These are phyloP conservation scores for Euphorbia lathyris DNA, from an alignment of 345 rosid species.

Conservation along the genomic window DNA sequence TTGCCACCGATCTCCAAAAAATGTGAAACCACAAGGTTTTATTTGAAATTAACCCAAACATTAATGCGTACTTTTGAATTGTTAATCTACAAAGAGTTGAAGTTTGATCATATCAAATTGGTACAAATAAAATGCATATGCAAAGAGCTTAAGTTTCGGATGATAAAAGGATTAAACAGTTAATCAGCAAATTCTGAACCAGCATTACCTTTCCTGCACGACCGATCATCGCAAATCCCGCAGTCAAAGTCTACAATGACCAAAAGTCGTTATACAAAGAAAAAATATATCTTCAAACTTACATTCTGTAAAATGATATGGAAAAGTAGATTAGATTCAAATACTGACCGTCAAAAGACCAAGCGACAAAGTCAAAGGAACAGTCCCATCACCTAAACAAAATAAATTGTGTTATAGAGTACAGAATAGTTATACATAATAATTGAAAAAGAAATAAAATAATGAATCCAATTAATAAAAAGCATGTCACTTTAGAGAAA, in stretches of 20 bases:
- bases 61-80: background rate
- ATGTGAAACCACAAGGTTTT: too few relatives aligned
- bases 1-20: too few relatives aligned
- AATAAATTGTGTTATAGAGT: slow-evolving; percentile 12
- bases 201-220: slow-evolving; percentile 74
- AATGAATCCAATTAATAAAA: background rate
- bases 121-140: background rate
- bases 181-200: background rate
- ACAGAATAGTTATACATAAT: background rate
- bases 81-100: background rate
- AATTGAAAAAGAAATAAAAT: background rate
- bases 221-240: slow-evolving; percentile 80
- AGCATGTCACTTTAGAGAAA: slow-evolving; percentile 18
- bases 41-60: too few relatives aligned
- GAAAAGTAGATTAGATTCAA: slow-evolving; percentile 11
- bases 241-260: slow-evolving; percentile 75
- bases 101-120: background rate
- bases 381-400: slow-evolving; percentile 75
- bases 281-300: background rate
- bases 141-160: background rate
- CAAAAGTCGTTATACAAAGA: background rate
- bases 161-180: background rate
- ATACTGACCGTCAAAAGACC: slow-evolving; percentile 72
- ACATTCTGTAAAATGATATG: background rate
- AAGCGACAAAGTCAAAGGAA: slow-evolving; percentile 73